phyloP scores from a whole-genome alignment of 139 green algal genomes.

The Pleodorina starrii region DNA sequence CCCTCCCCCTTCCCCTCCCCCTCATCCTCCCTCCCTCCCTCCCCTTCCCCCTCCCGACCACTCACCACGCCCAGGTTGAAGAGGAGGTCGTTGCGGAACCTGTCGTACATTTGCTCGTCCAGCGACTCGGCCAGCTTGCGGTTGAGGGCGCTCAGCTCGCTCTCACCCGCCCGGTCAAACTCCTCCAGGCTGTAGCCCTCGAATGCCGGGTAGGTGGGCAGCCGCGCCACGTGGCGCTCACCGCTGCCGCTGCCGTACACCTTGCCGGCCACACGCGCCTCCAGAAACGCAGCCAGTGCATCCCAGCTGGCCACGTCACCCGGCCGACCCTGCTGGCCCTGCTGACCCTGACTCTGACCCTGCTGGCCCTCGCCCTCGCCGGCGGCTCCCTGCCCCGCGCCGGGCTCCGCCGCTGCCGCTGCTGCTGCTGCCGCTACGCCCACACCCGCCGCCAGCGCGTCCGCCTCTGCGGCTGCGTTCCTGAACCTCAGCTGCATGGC shows the following conservation, averaged over 20 bases:
- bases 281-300: conserved; percentile 56
- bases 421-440: neutral
- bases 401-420: no score
- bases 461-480: neutral
- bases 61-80: conserved; percentile 73
- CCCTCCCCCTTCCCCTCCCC: no score
- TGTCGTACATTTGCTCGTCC: conserved; percentile 50
- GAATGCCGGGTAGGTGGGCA: conserved; percentile 65
- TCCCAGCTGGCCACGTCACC: conserved; percentile 49
- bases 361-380: neutral
- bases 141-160: conserved; percentile 58
- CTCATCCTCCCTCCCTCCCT: no score
- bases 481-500: conserved; percentile 18
- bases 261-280: conserved; percentile 55
- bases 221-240: conserved; percentile 59
- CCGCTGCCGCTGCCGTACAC: conserved; percentile 65
- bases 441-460: conserved; percentile 1
- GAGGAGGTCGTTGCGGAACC: conserved; percentile 61
- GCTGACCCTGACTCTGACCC: neutral
- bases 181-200: conserved; percentile 65
- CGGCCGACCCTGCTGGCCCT: neutral
- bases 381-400: neutral
- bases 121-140: conserved; percentile 47
- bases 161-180: conserved; percentile 55
- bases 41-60: no score